Percentiles rank a stretch among this genome's conserved stretches.
Evolutionary conservation across 1,139 yeast genomes (phyloP).

Genomic region (Debaryomycetaceae sp.): DNA sequence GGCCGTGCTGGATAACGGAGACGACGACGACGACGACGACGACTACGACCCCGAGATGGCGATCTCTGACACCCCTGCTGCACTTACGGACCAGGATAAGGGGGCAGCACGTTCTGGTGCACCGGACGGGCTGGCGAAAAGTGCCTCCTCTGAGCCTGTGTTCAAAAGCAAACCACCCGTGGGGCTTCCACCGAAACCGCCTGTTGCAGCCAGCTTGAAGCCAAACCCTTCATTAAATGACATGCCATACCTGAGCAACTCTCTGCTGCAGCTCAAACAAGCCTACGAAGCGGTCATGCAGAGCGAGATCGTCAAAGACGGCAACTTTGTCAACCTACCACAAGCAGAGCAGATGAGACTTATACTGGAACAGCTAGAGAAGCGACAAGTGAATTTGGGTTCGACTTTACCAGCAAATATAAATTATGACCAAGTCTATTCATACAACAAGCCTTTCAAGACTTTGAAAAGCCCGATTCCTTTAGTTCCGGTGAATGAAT

Average conservation of each 20-base stretch:
- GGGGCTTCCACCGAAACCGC: conserved; percentile 33
- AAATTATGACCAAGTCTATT: conserved; percentile 39
- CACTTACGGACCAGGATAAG: background rate
- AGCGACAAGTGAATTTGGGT: conserved; percentile 21
- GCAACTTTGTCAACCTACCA: conserved; percentile 25
- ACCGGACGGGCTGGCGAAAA: conserved; percentile 5
- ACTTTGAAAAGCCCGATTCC: conserved; percentile 35
- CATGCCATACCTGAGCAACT: background rate
- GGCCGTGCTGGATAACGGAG: conserved; percentile 2
- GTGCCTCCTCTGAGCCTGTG: conserved; percentile 3
- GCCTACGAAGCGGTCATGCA: conserved; percentile 36
- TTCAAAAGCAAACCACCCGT: conserved; percentile 10
- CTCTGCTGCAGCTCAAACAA: conserved; percentile 18
- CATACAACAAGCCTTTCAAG: conserved; percentile 38
- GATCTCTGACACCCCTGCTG: background rate
- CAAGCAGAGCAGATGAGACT: conserved; percentile 32
- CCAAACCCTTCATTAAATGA: conserved; percentile 7
- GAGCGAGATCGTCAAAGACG: conserved; percentile 30
- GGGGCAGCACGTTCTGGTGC: background rate
- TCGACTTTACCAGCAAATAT: conserved; percentile 11
- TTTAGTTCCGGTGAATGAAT: conserved; percentile 46
- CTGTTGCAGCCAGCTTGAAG: conserved; percentile 15
- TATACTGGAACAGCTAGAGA: conserved; percentile 27
- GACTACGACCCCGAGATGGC: conserved; percentile 12
- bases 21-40: conserved; percentile 15